A percentile compares a stretch with the other conserved stretches of the same genome.
phyloP scores from a whole-genome alignment of 257 asterid genomes.

The Leptodermis oblonga region DNA sequence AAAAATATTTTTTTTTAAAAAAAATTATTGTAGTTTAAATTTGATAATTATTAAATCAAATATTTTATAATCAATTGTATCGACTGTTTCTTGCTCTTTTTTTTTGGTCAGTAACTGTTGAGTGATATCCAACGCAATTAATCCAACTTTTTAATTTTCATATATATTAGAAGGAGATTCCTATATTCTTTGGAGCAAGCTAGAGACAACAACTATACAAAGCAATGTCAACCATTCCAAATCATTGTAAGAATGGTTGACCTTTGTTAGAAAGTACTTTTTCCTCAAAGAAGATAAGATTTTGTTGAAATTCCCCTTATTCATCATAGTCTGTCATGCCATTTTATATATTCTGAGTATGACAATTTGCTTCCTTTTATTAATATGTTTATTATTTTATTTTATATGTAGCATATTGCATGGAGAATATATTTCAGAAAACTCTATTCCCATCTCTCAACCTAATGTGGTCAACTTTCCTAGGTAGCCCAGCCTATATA shows the following conservation, averaged over 20 bases:
- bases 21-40: too few species aligned
- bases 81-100: too few species aligned
- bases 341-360: neutral
- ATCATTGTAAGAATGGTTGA: neutral
- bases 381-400: neutral
- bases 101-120: too few species aligned
- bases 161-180: neutral
- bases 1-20: too few species aligned
- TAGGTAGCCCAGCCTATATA: neutral
- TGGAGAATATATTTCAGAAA: too few species aligned
- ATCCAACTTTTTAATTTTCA: too few species aligned
- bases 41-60: too few species aligned
- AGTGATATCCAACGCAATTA: too few species aligned
- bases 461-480: too few species aligned
- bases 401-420: neutral
- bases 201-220: neutral
- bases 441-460: too few species aligned
- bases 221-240: neutral
- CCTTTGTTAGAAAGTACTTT: neutral
- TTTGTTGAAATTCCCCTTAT: slow-evolving; percentile 3
- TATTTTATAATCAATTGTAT: too few species aligned
- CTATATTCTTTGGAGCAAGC: neutral
- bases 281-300: neutral
- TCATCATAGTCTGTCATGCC: neutral
- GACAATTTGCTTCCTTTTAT: neutral